Base-by-base conservation (phyloP, 164 flowering plant genomes). In the Vitis riparia region DNA sequence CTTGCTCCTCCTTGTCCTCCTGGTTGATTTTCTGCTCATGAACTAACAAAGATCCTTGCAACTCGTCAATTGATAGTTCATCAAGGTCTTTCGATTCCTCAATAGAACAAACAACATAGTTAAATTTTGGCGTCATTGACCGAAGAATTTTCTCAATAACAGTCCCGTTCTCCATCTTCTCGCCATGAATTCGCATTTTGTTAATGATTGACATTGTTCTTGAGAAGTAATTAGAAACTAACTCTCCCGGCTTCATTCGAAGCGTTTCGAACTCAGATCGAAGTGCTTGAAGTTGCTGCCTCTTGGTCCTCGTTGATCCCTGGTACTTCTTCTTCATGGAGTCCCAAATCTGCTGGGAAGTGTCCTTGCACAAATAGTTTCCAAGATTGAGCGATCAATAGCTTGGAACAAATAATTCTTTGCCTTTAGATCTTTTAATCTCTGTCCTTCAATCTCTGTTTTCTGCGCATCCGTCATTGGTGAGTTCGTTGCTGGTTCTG, bases 51-150 rank as follows among this genome's bases (percentile, higher is more conserved):
- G 67, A 73, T 27, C 80, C 70, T 51, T 73, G 68, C 30, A 75
- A 27, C 50, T 75, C 75, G 58, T 71, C 71, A 70, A 75, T 29
- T 8, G 70, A 66, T 11, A 75, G 37, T 9, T 1, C 53, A n/a
- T 65, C 68, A 8, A 60, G 50, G 49, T 70, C 67, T 53, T 75
- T 68, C 8, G 68, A 71, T 63, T 76, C 79, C 49, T 71, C 68
- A 15, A 76, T 72, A 2, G 72, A 76, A 50, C 71, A 75, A 12
- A 75, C 75, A 23, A 75, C 71, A 59, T 66, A 75, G 60, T 75
- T 49, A 65, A 70, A 75, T 9, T 51, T 71, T 53, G 74, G 27
- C 8, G 75, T 53, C 67, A 76, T 10, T 29, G 75, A 70, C 5
- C 68, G 67, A 19, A 75, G 44, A 16, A 75, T 70, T 32, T 70